These are phyloP conservation scores for Acrocalymma vagum DNA, from an alignment of 2,329 filamentous ascomycete genomes.

Conservation along the genomic window DNA sequence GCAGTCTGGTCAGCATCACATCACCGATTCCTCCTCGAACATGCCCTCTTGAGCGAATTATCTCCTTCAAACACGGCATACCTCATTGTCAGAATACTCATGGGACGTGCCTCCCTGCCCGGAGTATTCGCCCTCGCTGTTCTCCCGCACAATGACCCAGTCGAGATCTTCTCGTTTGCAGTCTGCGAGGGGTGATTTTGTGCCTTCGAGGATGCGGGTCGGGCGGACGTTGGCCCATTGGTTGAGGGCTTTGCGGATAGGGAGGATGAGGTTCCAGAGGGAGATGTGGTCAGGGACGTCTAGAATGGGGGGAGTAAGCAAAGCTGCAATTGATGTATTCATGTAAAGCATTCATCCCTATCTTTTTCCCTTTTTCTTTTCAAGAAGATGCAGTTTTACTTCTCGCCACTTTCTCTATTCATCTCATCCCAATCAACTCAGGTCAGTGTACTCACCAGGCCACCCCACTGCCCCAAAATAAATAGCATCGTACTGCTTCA, in stretches of 20 bases:
- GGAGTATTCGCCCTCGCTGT: constrained; percentile 58
- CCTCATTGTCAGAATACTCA: too few species aligned
- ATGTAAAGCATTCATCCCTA: too few species aligned
- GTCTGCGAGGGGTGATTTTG: constrained; percentile 49
- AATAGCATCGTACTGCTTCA: constrained; percentile 63
- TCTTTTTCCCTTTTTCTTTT: too few species aligned
- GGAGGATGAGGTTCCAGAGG: constrained; percentile 72
- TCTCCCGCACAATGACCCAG: constrained; percentile 59
- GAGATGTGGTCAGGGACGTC: constrained; percentile 73
- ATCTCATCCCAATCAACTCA: constrained; percentile 41
- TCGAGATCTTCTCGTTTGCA: constrained; percentile 51
- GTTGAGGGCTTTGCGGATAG: constrained; percentile 72
- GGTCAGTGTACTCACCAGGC: too few species aligned
- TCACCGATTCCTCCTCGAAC: too few species aligned
- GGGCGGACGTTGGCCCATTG: constrained; percentile 74
- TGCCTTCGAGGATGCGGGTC: constrained; percentile 54
- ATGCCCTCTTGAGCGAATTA: too few species aligned
- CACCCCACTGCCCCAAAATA: constrained; percentile 69
- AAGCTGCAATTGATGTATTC: too few species aligned
- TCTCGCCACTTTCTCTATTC: not conserved
- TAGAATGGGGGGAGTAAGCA: too few species aligned
- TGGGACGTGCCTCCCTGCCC: constrained; percentile 57
- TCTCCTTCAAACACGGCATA: too few species aligned
- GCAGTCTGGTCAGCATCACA: too few species aligned
- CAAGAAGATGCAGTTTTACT: too few species aligned